Evolutionary conservation across 768 basidiomycete species (phyloP).

Genomic region (Suillus fuscotomentosus): DNA sequence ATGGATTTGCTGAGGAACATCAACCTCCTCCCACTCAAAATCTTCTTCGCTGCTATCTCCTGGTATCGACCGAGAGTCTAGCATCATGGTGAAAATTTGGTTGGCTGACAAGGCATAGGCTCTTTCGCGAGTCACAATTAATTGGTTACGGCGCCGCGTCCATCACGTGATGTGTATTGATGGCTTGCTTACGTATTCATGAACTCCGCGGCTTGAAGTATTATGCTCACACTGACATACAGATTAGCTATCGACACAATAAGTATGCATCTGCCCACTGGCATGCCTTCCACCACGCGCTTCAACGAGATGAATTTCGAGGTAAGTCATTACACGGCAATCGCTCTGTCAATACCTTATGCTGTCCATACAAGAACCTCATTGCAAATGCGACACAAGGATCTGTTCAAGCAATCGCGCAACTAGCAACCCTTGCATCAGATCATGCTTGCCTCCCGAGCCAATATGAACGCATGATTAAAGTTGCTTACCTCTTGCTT

Average conservation of each 20-base stretch:
- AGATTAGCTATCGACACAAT: neutral
- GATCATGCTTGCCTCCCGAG: constrained; percentile 12
- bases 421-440: constrained; percentile 15
- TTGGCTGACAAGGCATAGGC: neutral
- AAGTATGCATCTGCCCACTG: neutral
- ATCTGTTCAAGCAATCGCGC: constrained; percentile 14
- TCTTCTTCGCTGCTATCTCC: constrained; percentile 56
- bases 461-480: constrained; percentile 23
- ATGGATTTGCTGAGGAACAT: constrained; percentile 37
- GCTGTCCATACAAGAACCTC: constrained; percentile 12
- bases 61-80: constrained; percentile 17
- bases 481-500: constrained; percentile 22
- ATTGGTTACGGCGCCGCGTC: constrained; percentile 17
- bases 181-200: neutral
- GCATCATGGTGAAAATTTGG: constrained; percentile 10
- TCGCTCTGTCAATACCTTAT: neutral
- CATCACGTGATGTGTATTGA: constrained; percentile 18
- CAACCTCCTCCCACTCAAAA: constrained; percentile 80
- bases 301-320: constrained; percentile 15
- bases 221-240: neutral
- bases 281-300: neutral
- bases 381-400: constrained; percentile 12
- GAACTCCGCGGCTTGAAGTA: neutral
- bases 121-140: constrained; percentile 2
- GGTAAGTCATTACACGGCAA: constrained; percentile 11